These are phyloP conservation scores for Ilex asprella DNA, from an alignment of 257 asterid species.

Conservation along the genomic window DNA sequence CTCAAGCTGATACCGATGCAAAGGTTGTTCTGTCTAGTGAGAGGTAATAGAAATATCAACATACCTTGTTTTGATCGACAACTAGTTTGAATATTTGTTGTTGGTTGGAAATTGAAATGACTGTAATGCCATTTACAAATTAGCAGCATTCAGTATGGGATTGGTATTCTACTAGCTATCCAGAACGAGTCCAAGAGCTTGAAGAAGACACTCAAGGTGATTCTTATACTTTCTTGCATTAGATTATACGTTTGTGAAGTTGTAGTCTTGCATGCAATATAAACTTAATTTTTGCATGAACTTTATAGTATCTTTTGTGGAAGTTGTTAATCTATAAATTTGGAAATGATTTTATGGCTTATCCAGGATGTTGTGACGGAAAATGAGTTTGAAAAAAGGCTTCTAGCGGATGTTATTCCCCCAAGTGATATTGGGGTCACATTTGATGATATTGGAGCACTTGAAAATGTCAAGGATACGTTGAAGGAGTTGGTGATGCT, in stretches of 20 bases:
- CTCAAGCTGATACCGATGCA: conserved; percentile 42
- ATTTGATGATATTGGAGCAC: conserved; percentile 92
- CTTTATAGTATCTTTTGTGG: neutral
- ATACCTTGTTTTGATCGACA: conserved; percentile 3
- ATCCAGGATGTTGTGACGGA: conserved; percentile 74
- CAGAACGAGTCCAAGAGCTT: conserved; percentile 66
- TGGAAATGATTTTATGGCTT: conserved; percentile 15
- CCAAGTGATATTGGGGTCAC: conserved; percentile 82
- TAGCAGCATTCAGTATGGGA: conserved; percentile 66
- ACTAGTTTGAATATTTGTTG: neutral
- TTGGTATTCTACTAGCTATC: conserved; percentile 49
- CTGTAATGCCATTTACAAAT: conserved; percentile 5
- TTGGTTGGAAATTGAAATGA: neutral
- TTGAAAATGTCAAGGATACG: conserved; percentile 83
- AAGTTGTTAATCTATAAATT: neutral
- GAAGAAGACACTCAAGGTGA: conserved; percentile 83
- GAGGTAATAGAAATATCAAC: conserved; percentile 44
- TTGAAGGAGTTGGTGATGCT: conserved; percentile 92
- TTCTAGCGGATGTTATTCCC: conserved; percentile 70
- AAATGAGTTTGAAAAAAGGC: conserved; percentile 87
- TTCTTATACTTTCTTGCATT: conserved; percentile 13
- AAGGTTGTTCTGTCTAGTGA: conserved; percentile 51
- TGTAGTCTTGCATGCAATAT: neutral
- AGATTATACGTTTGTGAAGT: conserved; percentile 5
- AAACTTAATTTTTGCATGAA: neutral